A percentile compares a stretch with the other conserved stretches of the same genome.
Conservation (phyloP, 1,139 yeast genomes). For the Blastobotrys proliferans region DNA sequence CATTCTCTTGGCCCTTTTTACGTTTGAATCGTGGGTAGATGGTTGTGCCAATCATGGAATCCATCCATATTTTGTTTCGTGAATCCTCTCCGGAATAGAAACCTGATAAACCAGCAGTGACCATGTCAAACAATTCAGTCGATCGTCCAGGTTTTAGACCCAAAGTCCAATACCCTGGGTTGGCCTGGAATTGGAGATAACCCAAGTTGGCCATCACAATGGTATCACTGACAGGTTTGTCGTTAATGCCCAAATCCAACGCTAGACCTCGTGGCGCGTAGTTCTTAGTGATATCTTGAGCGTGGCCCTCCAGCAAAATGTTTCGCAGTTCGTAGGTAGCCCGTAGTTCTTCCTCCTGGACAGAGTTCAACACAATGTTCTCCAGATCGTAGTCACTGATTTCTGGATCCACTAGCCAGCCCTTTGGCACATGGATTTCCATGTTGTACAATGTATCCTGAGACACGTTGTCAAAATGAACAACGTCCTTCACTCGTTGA, state of each 20-base stretch:
- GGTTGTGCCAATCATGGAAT: conserved; percentile 43
- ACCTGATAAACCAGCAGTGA: conserved; percentile 33
- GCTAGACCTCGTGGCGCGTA: conserved; percentile 45
- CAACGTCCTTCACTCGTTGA: conserved; percentile 26
- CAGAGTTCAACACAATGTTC: conserved; percentile 46
- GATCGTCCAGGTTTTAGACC: conserved; percentile 43
- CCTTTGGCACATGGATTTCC: conserved; percentile 58
- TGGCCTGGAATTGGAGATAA: conserved; percentile 66
- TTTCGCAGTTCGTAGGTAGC: conserved; percentile 49
- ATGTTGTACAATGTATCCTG: conserved; percentile 49
- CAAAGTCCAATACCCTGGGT: conserved; percentile 64
- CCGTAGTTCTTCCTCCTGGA: conserved; percentile 27
- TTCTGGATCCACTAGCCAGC: conserved; percentile 59
- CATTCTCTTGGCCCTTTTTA: conserved; percentile 41
- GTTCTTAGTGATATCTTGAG: conserved; percentile 42
- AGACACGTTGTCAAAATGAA: conserved; percentile 44
- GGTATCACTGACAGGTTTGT: conserved; percentile 45
- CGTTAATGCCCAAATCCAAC: conserved; percentile 39
- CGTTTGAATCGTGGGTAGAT: conserved; percentile 46
- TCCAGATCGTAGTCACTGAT: conserved; percentile 56
- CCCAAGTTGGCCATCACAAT: conserved; percentile 70
- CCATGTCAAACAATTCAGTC: conserved; percentile 41
- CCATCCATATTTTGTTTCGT: conserved; percentile 24
- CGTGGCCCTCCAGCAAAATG: conserved; percentile 68
- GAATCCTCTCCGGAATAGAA: conserved; percentile 23